Evolutionary conservation across 2,329 filamentous ascomycete species (phyloP), one percentile per base, ranked within the genome.

Genomic region (Arthrobotrys musiformis): DNA sequence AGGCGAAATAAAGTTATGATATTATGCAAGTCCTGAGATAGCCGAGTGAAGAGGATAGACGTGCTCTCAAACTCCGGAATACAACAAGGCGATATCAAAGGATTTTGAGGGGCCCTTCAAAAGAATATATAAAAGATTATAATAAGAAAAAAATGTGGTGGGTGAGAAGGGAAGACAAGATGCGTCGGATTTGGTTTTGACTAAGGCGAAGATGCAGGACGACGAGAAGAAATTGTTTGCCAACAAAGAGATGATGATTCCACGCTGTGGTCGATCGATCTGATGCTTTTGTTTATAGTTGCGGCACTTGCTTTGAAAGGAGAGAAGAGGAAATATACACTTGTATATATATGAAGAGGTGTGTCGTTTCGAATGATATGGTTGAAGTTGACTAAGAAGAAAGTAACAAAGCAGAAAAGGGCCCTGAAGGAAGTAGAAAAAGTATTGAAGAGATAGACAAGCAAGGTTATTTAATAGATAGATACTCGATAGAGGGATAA

Each of bases 261-360:
- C 54, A 58, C 54, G 33, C 54, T 58, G 54, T 58, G 54, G 54
- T 40, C 9, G 44, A 35, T 35, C 11, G 46, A 30, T 56, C 30
- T 58, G 22, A 5, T 56, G n/a, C n/a, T 48, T 35, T 35, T 35
- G 11, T 35, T 46, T 35, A 13, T 52, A 24, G 17, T 52, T 52
- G 50, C 26, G 28, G 50, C 7, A 26, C 50, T 26, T 33, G 28
- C 28, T 56, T 50, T 35, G 19, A 50, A 52, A 52, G 1, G 19
- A 35, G 13, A 37, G 26, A 42, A 46, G 4, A 17, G 33, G n/a
- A 44, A 56, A 5, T n/a, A n/a, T n/a, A n/a, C n/a, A n/a, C n/a
- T n/a, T n/a, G n/a, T n/a, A n/a, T n/a, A n/a, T n/a, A n/a, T n/a
- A n/a, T n/a, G n/a, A n/a, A n/a, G n/a, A n/a, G 4, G 58, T 58